Base-by-base conservation (phyloP, 192 early-diverging fungal species). In the Coemansia sp. region DNA sequence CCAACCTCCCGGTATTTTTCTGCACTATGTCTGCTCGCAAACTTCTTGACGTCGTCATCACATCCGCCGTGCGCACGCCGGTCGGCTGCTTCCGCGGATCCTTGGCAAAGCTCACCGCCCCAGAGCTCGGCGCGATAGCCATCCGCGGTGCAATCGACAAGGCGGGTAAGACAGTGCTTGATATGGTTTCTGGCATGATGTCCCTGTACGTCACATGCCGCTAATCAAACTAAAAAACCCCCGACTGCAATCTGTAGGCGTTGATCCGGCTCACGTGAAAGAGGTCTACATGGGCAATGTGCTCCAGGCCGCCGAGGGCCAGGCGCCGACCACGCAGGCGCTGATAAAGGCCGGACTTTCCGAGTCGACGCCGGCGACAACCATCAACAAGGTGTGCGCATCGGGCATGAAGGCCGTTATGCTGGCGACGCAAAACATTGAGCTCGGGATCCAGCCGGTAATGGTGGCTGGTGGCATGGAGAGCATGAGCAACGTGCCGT, bases 361-460 rank as follows among this genome's bases (percentile, higher is more conserved):
- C 26, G 64, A 83, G 36, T 79, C 86, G 12, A 94, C 92, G 22
- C 93, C 95, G 50, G 91, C 93, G 14, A 94, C 94, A 3, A 95
- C 96, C 46, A 87, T 98, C 78, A 98, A 98, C 81, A 97, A 97
- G 70, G 96, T 98, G 14, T 98, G 96, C 75, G 93, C 94, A 8
- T 94, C 93, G 1, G 96, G 94, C n/a, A 84, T 97, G 87, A 98
- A 98, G 81, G 88, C 95, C 5, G 83, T 94, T 46, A 93, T 92
- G 81, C 71, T 97, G 53, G 95, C 93, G 29, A 69, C 92, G 8
- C 91, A 94, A 71, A 81, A 79, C 60, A 81, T 98, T 42, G 79
- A 85, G 72, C 71, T 86, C 22, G 95, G 93, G 15, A 73, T 79
- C 22, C 84, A 90, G 60, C 64, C 83, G 26, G 75, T 91, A 15